Percentiles rank a stretch among this genome's conserved stretches.
phyloP scores from a whole-genome alignment of 257 asterid genomes.

The Haberlea rhodopensis region DNA sequence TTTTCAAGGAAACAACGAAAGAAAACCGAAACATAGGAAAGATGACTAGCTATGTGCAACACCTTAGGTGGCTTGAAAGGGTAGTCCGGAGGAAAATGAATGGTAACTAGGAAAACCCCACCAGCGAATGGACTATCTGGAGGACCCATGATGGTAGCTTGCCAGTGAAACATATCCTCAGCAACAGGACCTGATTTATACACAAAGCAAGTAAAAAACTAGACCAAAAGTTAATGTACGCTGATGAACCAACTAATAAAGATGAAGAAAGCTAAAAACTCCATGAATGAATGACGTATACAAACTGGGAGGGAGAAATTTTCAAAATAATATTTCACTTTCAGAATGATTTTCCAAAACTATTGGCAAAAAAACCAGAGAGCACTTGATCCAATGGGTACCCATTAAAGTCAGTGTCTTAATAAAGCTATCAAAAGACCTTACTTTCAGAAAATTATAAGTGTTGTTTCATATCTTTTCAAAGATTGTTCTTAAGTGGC shows the following conservation, averaged over 20 bases:
- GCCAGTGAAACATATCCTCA: too few relatives aligned
- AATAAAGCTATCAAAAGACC: background rate
- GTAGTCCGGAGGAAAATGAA: too few relatives aligned
- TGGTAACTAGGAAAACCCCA: too few relatives aligned
- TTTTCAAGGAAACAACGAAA: background rate
- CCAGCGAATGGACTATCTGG: slow-evolving; percentile 82
- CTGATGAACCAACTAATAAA: background rate
- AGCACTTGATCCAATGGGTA: slow-evolving; percentile 3
- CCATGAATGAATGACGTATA: background rate
- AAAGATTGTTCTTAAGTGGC: background rate
- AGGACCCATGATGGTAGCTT: too few relatives aligned
- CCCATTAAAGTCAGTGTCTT: slow-evolving; percentile 11
- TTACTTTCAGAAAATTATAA: background rate
- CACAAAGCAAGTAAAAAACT: slow-evolving; percentile 9
- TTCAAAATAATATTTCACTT: background rate
- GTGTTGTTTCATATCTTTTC: background rate
- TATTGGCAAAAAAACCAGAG: slow-evolving; percentile 2
- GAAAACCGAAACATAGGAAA: background rate
- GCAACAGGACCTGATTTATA: slow-evolving; percentile 61
- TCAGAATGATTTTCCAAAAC: slow-evolving; percentile 1
- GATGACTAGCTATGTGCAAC: too few relatives aligned
- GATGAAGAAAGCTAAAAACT: slow-evolving; percentile 13
- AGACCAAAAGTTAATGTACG: slow-evolving; percentile 2
- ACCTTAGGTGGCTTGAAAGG: slow-evolving; percentile 85
- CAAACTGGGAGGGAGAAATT: slow-evolving; percentile 9